Conservation (phyloP, 345 rosid species). For the Citrus medica region DNA sequence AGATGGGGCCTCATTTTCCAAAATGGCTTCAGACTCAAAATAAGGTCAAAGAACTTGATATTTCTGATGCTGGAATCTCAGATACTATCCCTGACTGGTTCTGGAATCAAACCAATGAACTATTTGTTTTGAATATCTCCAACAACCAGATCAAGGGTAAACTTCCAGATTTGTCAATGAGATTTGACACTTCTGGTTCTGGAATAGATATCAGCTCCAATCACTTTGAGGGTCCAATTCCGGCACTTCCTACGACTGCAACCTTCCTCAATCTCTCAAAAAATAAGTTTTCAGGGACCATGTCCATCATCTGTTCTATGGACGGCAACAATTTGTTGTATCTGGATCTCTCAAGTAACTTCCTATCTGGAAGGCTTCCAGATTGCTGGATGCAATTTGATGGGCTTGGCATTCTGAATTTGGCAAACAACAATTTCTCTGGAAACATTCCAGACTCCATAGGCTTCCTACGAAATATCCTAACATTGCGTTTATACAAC, state of each 20-base stretch:
- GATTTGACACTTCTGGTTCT: neutral
- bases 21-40: neutral
- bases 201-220: neutral
- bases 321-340: neutral
- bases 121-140: neutral
- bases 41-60: neutral
- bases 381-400: neutral
- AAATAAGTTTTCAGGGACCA: neutral
- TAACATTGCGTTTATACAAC: neutral
- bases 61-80: neutral
- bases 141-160: neutral
- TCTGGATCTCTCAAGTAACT: neutral
- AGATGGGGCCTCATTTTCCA: neutral
- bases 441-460: neutral
- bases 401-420: neutral
- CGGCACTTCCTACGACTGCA: neutral
- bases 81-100: neutral
- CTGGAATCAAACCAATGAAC: neutral
- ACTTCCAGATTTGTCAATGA: neutral
- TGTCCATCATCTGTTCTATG: neutral
- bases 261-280: neutral
- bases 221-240: neutral
- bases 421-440: neutral
- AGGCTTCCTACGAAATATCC: neutral
- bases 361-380: neutral